Evolutionary conservation across 371 early-diverging fungal species (phyloP).

Genomic region (Mortierella sp.): DNA sequence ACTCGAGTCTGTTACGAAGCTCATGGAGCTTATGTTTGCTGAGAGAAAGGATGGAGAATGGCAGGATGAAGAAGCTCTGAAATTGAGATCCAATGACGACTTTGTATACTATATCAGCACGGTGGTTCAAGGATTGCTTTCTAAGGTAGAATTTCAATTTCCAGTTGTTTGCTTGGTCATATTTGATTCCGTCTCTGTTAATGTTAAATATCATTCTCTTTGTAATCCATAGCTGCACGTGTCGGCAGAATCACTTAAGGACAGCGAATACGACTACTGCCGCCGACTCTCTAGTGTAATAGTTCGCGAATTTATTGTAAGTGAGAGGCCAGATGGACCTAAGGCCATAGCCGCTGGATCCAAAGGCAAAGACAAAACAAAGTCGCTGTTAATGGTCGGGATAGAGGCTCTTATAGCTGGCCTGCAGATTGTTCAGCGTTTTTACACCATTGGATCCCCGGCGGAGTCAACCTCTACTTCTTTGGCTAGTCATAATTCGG

Average conservation of each 20-base stretch:
- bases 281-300: slow-evolving; percentile 43
- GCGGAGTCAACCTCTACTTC: neutral
- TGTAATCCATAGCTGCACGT: slow-evolving; percentile 24
- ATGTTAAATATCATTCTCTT: neutral
- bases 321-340: slow-evolving; percentile 37
- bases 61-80: slow-evolving; percentile 21
- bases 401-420: slow-evolving; percentile 50
- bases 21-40: slow-evolving; percentile 43
- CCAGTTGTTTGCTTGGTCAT: neutral
- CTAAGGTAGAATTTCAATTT: slow-evolving; percentile 24
- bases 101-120: slow-evolving; percentile 47
- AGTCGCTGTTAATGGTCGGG: slow-evolving; percentile 49
- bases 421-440: slow-evolving; percentile 29
- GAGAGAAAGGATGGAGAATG: slow-evolving; percentile 5
- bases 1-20: slow-evolving; percentile 34
- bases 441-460: slow-evolving; percentile 15
- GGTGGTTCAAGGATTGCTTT: slow-evolving; percentile 23
- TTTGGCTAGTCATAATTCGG: neutral
- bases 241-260: slow-evolving; percentile 21
- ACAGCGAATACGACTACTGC: slow-evolving; percentile 47
- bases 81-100: slow-evolving; percentile 40
- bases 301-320: slow-evolving; percentile 48
- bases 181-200: neutral
- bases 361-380: slow-evolving; percentile 55
- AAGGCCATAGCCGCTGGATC: slow-evolving; percentile 50